Base-by-base conservation (phyloP, 2,329 filamentous ascomycete species). In the Magnaporthiopsis poae region DNA sequence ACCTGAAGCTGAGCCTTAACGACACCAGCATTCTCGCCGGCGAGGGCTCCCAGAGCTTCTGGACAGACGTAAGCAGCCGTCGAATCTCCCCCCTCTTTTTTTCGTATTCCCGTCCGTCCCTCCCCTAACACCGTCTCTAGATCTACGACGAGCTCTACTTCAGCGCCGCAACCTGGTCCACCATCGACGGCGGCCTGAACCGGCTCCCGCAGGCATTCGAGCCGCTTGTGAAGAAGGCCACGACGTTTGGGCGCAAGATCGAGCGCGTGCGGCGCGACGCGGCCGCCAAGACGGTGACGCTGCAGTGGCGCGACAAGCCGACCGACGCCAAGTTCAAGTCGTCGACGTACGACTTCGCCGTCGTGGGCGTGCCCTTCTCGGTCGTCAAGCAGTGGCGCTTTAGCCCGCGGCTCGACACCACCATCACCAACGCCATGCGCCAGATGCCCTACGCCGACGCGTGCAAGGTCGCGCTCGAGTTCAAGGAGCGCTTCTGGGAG, bases 391-490 rank as follows among this genome's bases (percentile, higher is more conserved):
- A 84, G 31, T 89, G 87, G 86, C 77, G 83, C 5, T 77, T 90
- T 0, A 69, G 33, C n/a, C 35, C 56, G 5, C 72, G 61, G 5
- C 74, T 83, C 8, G 75, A 76, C 3, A 70, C 74, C 7, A 78
- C 79, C 56, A 80, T 84, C 65, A 73, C 71, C 66, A 78, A 80
- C 68, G 82, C 82, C 15, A 84, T 85, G 71, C 69, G 72, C n/a
- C 77, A 78, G 39, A 69, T 84, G 64, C 74, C 74, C 21, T 84
- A 84, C 74, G 71, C 68, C 1, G 71, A 74, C 0, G 79, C 81
- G 61, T 86, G 83, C 78, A 85, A 85, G 73, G 82, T 91, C 0
- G 85, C 88, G 0, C 81, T 91, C 2, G 87, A 89, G 74, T 91
- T 89, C 78, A 79, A 83, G 67, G 86, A 88, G 0, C 85, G 89